These are phyloP conservation scores for Sporothrix mexicana DNA, from an alignment of 2,329 filamentous ascomycete species.

Conservation along the genomic window DNA sequence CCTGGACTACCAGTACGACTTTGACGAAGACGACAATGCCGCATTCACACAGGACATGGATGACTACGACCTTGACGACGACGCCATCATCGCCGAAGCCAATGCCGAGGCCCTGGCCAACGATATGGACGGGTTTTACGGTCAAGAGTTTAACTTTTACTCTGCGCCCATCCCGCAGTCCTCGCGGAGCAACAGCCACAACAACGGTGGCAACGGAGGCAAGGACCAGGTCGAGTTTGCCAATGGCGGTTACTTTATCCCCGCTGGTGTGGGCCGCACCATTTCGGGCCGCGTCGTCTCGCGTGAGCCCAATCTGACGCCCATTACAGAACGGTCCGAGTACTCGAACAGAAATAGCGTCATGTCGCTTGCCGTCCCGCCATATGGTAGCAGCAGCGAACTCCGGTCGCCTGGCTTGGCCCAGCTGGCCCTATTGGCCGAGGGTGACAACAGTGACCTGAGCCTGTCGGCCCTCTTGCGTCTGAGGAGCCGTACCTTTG, in stretches of 20 bases:
- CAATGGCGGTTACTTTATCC: conserved; percentile 89
- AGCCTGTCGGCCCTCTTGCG: conserved; percentile 74
- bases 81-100: conserved; percentile 90
- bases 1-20: conserved; percentile 56
- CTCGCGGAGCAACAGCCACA: conserved; percentile 40
- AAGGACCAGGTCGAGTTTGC: conserved; percentile 63
- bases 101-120: conserved; percentile 93
- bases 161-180: conserved; percentile 58
- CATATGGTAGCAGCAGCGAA: conserved; percentile 48
- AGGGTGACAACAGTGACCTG: conserved; percentile 71
- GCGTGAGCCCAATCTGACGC: conserved; percentile 89
- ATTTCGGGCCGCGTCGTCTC: conserved; percentile 76
- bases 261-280: conserved; percentile 67
- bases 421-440: conserved; percentile 72
- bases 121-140: conserved; percentile 93
- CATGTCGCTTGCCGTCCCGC: conserved; percentile 70
- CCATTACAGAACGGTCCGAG: conserved; percentile 94
- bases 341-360: conserved; percentile 94
- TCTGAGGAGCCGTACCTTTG: conserved; percentile 77
- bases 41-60: conserved; percentile 54
- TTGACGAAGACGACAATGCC: conserved; percentile 60
- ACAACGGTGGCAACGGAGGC: background rate
- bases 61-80: conserved; percentile 74
- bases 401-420: conserved; percentile 75
- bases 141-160: conserved; percentile 96